Percentiles rank a stretch among this genome's conserved stretches.
Conservation (phyloP, 2,329 filamentous ascomycete genomes). For the Penicillium sp. region DNA sequence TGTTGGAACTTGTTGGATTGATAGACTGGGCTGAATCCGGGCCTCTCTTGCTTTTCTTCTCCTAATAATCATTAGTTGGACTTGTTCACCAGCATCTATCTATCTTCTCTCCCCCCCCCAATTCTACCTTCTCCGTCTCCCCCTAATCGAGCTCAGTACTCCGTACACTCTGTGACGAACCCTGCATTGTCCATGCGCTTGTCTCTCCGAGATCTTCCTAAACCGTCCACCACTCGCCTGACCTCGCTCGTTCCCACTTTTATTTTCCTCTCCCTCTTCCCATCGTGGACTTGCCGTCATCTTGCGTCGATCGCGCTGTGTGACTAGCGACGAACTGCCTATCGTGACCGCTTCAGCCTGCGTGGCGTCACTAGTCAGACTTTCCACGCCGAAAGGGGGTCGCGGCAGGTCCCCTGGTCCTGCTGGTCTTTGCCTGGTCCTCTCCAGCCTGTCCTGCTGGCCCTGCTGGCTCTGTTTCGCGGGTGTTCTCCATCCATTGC, state of each 20-base stretch:
- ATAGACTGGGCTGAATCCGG: constrained; percentile 9
- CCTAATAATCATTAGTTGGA: background rate
- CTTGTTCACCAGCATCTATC: background rate
- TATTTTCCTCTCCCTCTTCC: background rate
- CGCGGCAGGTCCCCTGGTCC: constrained; percentile 7
- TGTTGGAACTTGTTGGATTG: background rate
- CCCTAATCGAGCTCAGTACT: no score
- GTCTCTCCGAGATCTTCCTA: constrained; percentile 9
- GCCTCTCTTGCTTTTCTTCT: background rate
- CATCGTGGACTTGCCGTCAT: constrained; percentile 19
- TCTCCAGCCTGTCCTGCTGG: background rate
- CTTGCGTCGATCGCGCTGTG: constrained; percentile 25
- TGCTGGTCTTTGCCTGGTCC: background rate
- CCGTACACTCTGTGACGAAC: background rate
- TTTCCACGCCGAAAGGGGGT: constrained; percentile 12
- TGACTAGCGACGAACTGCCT: constrained; percentile 23
- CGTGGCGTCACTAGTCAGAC: constrained; percentile 23
- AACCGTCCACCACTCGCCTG: constrained; percentile 3
- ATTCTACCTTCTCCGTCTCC: background rate
- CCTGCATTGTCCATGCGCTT: constrained; percentile 10
- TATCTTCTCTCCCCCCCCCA: constrained; percentile 2
- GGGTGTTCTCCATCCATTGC: background rate
- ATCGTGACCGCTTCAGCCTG: constrained; percentile 20
- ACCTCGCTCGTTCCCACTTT: constrained; percentile 10
- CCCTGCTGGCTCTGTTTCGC: constrained; percentile 4